Base-by-base conservation (phyloP, 345 rosid genomes). In the Eutrema yunnanense region DNA sequence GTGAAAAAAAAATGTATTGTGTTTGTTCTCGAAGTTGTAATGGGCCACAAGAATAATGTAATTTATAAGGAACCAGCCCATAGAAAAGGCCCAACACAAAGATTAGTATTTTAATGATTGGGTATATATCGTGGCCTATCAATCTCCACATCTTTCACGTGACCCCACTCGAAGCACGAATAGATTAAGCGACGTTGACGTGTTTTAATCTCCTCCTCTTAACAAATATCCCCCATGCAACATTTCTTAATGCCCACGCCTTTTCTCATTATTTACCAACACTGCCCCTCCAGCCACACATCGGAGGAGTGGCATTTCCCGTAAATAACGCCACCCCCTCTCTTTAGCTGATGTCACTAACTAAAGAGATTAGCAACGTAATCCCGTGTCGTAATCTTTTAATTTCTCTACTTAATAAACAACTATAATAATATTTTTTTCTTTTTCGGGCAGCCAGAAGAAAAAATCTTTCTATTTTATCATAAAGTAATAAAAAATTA, bases 151-250 rank as follows among this genome's bases (percentile, higher is more conserved):
- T 44, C 58, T 63, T 76, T 43, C 73, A 32, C n/a, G n/a, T n/a
- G n/a, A n/a, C n/a, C n/a, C n/a, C n/a, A n/a, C n/a, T n/a, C n/a
- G n/a, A n/a, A n/a, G n/a, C n/a, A n/a, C 33, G 66, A 70, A 70
- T 58, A 75, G 73, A 48, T 60, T 80, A 72, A 66, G 64, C 36
- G 51, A 71, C 67, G 62, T 55, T 30, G 79, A 71, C 78, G 76
- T 68, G 73, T 69, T 7, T 22, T 51, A 48, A 67, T 62, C 33
- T 51, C 74, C 56, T 66, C 58, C 77, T 58, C 73, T 67, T 68
- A 67, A 58, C 56, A 49, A 62, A 76, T 12, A 55, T 60, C 57
- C 55, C 44, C 75, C 75, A 77, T 71, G 80, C 80, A 77, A 55
- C 71, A 12, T 22, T 16, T 42, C 62, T 41, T 33, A 64, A 42